phyloP scores from a whole-genome alignment of 371 early-diverging fungal species.

The Syncephalastrum monosporum region DNA sequence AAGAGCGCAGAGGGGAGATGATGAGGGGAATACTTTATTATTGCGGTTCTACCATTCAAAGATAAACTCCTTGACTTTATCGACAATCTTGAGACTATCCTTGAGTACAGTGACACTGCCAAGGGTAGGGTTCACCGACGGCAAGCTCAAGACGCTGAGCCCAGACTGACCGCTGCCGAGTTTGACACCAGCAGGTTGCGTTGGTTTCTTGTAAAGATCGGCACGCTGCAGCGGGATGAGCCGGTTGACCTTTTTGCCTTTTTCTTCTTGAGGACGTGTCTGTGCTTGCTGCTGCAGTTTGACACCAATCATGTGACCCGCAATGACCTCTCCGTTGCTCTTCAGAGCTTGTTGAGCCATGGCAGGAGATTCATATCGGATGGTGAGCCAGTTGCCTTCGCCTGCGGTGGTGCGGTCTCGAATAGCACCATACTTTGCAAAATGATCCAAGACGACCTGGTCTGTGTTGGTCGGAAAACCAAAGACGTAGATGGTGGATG shows the following conservation, averaged over 20 bases:
- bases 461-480: slow-evolving; percentile 9
- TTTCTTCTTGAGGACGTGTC: background rate
- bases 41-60: slow-evolving; percentile 9
- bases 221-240: slow-evolving; percentile 9
- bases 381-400: slow-evolving; percentile 7
- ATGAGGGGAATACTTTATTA: too few species aligned
- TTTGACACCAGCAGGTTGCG: background rate
- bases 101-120: slow-evolving; percentile 7
- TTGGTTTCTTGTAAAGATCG: slow-evolving; percentile 14
- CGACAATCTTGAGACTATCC: slow-evolving; percentile 1
- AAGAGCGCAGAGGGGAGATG: too few species aligned
- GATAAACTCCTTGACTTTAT: slow-evolving; percentile 11
- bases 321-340: slow-evolving; percentile 9
- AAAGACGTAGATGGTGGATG: slow-evolving; percentile 12
- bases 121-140: slow-evolving; percentile 5
- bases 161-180: slow-evolving; percentile 16
- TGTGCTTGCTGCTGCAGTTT: slow-evolving; percentile 4
- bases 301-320: slow-evolving; percentile 11
- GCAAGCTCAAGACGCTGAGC: slow-evolving; percentile 9
- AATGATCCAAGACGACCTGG: slow-evolving; percentile 9
- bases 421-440: slow-evolving; percentile 12
- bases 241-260: background rate
- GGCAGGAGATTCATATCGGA: slow-evolving; percentile 5
- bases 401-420: slow-evolving; percentile 1
- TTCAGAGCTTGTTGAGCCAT: slow-evolving; percentile 7